A percentile compares a stretch with the other conserved stretches of the same genome.
Evolutionary conservation across 2,329 filamentous ascomycete genomes (phyloP).

Genomic region (Aspergillus carbonarius): DNA sequence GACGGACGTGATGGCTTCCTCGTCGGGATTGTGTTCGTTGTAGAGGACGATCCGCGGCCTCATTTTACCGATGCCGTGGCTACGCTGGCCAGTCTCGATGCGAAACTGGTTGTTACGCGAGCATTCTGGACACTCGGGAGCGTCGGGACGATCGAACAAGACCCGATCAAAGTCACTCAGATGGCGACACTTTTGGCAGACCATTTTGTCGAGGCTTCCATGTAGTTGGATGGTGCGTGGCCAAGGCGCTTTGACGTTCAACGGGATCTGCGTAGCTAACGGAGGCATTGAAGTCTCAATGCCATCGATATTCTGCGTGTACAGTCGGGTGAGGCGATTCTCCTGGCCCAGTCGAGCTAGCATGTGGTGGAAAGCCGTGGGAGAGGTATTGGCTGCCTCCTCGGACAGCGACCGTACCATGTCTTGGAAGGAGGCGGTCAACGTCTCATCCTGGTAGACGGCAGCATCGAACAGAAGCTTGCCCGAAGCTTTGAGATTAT

Average conservation of each 20-base stretch:
- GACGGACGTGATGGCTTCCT: constrained; percentile 91
- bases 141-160: constrained; percentile 79
- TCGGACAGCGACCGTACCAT: constrained; percentile 90
- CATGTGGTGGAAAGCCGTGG: constrained; percentile 90
- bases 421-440: constrained; percentile 87
- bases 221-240: constrained; percentile 91
- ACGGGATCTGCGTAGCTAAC: constrained; percentile 74
- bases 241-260: constrained; percentile 86
- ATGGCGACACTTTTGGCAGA: constrained; percentile 86
- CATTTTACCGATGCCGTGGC: constrained; percentile 86
- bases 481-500: constrained; percentile 88
- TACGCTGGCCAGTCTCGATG: constrained; percentile 77
- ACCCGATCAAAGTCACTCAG: constrained; percentile 73
- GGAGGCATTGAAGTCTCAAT: constrained; percentile 83
- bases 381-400: constrained; percentile 72
- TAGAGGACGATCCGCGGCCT: constrained; percentile 94
- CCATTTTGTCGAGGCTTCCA: constrained; percentile 92
- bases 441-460: constrained; percentile 88
- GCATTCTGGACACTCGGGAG: constrained; percentile 77
- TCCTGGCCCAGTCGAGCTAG: constrained; percentile 86
- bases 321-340: constrained; percentile 81
- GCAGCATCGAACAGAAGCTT: constrained; percentile 97
- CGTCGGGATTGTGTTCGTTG: constrained; percentile 95
- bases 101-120: constrained; percentile 72
- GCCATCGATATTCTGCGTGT: constrained; percentile 96